Evolutionary conservation across 345 rosid species (phyloP).

Genomic region (thale cress (Arabidopsis thaliana)): TAIR10.1 NC_003076.8:16610501-16611000

Average conservation of each 20-base stretch:
- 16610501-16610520: not conserved
- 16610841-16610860: not conserved
- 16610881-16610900: no score
- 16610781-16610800: not conserved
- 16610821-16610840: no score
- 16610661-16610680: conserved; percentile 34
- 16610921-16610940: no score
- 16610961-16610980: no score
- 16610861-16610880: no score
- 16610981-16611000: no score
- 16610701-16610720: conserved; percentile 38
- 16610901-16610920: no score
- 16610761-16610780: not conserved
- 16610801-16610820: no score
- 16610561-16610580: not conserved
- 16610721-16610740: conserved; percentile 16
- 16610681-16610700: not conserved
- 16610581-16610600: conserved; percentile 40
- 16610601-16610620: conserved; percentile 29
- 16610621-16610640: conserved; percentile 4
- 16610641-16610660: conserved; percentile 14
- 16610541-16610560: not conserved
- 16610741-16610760: not conserved
- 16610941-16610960: no score
- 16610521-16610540: conserved; percentile 8